phyloP scores from a whole-genome alignment of 352 stramenopile genomes.

The Pythium vanterpoolii region DNA sequence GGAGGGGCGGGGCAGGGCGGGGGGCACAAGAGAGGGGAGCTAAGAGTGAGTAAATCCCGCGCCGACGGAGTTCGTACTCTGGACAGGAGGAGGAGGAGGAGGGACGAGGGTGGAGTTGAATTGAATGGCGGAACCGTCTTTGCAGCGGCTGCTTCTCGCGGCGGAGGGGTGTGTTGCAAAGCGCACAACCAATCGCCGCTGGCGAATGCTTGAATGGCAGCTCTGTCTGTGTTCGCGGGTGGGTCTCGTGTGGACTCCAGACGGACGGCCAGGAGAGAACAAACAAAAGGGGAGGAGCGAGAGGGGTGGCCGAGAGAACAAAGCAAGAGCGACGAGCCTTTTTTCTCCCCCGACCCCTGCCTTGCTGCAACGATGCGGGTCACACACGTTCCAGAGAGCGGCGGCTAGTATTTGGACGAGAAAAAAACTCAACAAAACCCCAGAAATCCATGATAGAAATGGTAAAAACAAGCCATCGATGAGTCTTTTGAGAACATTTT shows the following conservation, averaged over 20 bases:
- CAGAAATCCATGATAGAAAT: slow-evolving; percentile 1
- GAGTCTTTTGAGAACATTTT: slow-evolving; percentile 3
- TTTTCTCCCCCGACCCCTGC: slow-evolving; percentile 11
- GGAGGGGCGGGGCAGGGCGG: slow-evolving; percentile 10
- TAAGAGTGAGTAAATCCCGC: slow-evolving; percentile 24
- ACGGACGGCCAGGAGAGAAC: slow-evolving; percentile 15
- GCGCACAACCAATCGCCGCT: slow-evolving; percentile 19
- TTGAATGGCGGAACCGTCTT: slow-evolving; percentile 23
- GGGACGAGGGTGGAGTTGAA: slow-evolving; percentile 1
- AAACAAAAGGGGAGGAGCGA: background rate
- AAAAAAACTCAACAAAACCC: background rate
- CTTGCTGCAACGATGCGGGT: slow-evolving; percentile 1
- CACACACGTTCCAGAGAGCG: slow-evolving; percentile 9
- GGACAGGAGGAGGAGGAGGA: too few relatives aligned
- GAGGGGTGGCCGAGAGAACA: slow-evolving; percentile 6
- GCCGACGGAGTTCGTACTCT: background rate
- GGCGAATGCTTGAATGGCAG: slow-evolving; percentile 22
- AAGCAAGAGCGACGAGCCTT: slow-evolving; percentile 1
- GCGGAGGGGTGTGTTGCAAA: background rate
- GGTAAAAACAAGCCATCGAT: background rate
- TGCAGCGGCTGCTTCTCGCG: slow-evolving; percentile 19
- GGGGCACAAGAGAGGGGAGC: slow-evolving; percentile 1
- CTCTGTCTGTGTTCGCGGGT: slow-evolving; percentile 23
- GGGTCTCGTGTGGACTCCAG: slow-evolving; percentile 3
- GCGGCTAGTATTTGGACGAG: background rate